Conservation (phyloP, 148 eudicot genomes). For the Mesembryanthemum crystallinum region DNA sequence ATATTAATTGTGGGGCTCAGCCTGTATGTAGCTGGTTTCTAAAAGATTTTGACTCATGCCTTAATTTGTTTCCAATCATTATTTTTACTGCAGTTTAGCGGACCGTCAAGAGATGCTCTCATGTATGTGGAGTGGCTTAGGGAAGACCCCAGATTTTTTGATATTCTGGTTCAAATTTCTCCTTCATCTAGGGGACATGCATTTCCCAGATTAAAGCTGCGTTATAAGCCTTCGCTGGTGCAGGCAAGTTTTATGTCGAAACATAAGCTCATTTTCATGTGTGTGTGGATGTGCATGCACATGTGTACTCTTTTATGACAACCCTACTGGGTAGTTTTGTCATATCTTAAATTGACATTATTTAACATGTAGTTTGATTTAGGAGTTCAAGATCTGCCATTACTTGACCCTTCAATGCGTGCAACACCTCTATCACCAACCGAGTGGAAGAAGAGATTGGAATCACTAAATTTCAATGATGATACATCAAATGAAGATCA, state of each 20-base stretch:
- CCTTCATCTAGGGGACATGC: constrained; percentile 74
- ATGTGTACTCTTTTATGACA: not conserved
- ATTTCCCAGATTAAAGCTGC: constrained; percentile 86
- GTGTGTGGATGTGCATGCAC: not conserved
- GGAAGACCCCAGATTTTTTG: constrained; percentile 72
- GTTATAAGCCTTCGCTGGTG: constrained; percentile 86
- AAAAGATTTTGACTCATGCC: not conserved
- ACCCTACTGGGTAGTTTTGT: not conserved
- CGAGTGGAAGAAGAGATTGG: constrained; percentile 66
- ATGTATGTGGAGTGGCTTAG: constrained; percentile 70
- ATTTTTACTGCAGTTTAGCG: constrained; percentile 73
- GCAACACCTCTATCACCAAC: constrained; percentile 76
- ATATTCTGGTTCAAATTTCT: constrained; percentile 73
- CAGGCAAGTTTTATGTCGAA: constrained; percentile 57
- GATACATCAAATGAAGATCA: constrained; percentile 29
- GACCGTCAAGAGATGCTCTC: constrained; percentile 77
- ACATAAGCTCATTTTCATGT: not conserved
- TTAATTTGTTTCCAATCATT: constrained; percentile 16
- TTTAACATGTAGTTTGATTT: constrained; percentile 64
- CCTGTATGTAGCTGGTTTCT: not conserved
- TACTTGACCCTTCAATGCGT: constrained; percentile 77
- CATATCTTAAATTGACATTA: constrained; percentile 27
- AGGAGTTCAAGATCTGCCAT: constrained; percentile 76
- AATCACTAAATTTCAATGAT: constrained; percentile 35
- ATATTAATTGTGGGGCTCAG: not conserved